phyloP scores from a whole-genome alignment of 2,329 filamentous ascomycete genomes.

The Fusarium coicis region DNA sequence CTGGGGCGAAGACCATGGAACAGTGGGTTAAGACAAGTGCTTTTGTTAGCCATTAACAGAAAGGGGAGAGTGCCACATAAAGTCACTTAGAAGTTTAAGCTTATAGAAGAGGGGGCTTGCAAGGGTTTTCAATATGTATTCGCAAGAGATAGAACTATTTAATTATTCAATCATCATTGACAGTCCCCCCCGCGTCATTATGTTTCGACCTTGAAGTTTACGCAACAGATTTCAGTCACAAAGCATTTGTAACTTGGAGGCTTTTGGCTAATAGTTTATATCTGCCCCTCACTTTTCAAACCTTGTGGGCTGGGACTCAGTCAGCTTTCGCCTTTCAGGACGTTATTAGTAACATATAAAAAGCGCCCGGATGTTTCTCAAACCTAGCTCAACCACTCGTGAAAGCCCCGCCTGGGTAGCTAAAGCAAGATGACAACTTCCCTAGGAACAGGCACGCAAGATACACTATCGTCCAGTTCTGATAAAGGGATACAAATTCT shows the following conservation, averaged over 20 bases:
- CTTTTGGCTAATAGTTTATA: no score
- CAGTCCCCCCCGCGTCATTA: neutral
- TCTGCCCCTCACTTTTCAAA: neutral
- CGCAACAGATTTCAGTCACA: no score
- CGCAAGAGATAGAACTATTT: no score
- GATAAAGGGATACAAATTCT: neutral
- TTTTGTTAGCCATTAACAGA: neutral
- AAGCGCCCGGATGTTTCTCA: neutral
- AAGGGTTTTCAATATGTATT: neutral
- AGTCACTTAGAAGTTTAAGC: neutral
- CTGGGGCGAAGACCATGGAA: conserved; percentile 14
- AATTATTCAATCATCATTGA: neutral
- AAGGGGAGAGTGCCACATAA: neutral
- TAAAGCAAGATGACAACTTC: neutral
- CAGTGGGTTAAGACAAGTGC: conserved; percentile 27
- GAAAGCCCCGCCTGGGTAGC: neutral
- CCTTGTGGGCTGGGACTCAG: no score
- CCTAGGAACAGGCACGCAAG: neutral
- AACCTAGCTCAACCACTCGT: neutral
- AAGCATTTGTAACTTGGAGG: neutral
- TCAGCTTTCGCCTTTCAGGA: neutral
- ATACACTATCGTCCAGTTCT: neutral
- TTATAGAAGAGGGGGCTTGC: neutral
- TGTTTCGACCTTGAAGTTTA: neutral
- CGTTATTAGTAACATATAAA: neutral